These are phyloP conservation scores for Fusarium equiseti DNA, from an alignment of 2,329 filamentous ascomycete genomes.

Conservation along the genomic window DNA sequence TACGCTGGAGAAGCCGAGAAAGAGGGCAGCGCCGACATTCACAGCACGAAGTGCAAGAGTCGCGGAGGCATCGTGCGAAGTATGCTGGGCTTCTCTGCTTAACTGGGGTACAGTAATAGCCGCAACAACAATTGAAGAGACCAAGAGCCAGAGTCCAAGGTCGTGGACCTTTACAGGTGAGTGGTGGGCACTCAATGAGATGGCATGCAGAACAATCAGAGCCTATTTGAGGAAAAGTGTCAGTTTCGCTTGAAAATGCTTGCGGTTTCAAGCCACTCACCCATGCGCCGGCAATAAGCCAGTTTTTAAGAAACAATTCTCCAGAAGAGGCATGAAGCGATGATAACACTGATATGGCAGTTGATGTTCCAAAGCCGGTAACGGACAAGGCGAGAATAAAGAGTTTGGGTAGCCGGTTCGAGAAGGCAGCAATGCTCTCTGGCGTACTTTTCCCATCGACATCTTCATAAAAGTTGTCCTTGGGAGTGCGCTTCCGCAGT, in stretches of 20 bases:
- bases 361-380: conserved; percentile 66
- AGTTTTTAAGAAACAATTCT: conserved; percentile 64
- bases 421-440: conserved; percentile 72
- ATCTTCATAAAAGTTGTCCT: conserved; percentile 72
- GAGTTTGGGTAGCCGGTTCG: conserved; percentile 68
- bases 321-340: conserved; percentile 54
- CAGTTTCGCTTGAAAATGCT: neutral
- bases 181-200: conserved; percentile 62
- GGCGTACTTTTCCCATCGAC: conserved; percentile 76
- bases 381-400: conserved; percentile 66
- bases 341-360: conserved; percentile 67
- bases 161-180: conserved; percentile 65
- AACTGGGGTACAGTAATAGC: conserved; percentile 61
- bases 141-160: conserved; percentile 64
- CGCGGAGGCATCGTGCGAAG: conserved; percentile 53
- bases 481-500: conserved; percentile 51
- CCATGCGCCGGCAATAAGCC: conserved; percentile 72
- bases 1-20: conserved; percentile 62
- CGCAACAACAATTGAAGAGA: conserved; percentile 61
- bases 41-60: conserved; percentile 59
- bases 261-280: conserved; percentile 59
- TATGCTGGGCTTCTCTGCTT: conserved; percentile 51
- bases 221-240: conserved; percentile 52
- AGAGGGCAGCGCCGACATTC: conserved; percentile 60
- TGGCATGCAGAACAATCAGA: conserved; percentile 65